phyloP scores from a whole-genome alignment of 2,329 filamentous ascomycete genomes.

The Simplicillium aogashimaense region DNA sequence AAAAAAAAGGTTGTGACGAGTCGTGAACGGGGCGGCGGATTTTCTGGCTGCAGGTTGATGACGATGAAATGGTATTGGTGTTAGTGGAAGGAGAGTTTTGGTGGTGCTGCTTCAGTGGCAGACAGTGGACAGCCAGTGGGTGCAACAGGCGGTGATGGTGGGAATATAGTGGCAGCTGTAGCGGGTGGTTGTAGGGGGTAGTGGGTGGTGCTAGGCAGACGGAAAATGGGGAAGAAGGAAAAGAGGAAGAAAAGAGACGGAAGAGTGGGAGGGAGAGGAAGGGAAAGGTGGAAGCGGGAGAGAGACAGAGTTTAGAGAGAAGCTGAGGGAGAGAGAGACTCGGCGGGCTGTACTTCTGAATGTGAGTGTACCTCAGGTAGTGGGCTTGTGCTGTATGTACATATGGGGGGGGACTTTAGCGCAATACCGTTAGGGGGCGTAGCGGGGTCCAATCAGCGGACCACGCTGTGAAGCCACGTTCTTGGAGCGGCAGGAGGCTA shows the following conservation, averaged over 20 bases:
- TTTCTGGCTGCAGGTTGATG: background rate
- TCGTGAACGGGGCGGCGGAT: constrained; percentile 2
- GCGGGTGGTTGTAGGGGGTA: constrained; percentile 3
- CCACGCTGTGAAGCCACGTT: constrained; percentile 4
- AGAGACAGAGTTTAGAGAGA: constrained; percentile 15
- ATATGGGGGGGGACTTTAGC: too few species aligned
- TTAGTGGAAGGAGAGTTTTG: background rate
- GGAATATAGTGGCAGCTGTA: background rate
- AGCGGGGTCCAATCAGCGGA: constrained; percentile 20
- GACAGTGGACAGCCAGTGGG: background rate
- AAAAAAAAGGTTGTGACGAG: constrained; percentile 7
- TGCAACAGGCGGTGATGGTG: too few species aligned
- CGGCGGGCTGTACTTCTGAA: background rate
- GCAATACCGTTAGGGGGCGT: constrained; percentile 8
- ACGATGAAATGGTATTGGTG: constrained; percentile 1
- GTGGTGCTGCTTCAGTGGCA: background rate
- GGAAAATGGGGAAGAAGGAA: constrained; percentile 1
- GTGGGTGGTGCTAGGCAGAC: constrained; percentile 1
- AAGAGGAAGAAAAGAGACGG: background rate
- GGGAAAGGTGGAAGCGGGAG: constrained; percentile 5
- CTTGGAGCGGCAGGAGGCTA: too few species aligned
- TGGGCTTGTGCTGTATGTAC: too few species aligned
- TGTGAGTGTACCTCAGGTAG: too few species aligned
- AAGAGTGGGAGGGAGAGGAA: background rate
- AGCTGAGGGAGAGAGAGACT: constrained; percentile 9